Evolutionary conservation across 2,329 filamentous ascomycete species (phyloP).

Genomic region (Ophiostoma triangulosporum): DNA sequence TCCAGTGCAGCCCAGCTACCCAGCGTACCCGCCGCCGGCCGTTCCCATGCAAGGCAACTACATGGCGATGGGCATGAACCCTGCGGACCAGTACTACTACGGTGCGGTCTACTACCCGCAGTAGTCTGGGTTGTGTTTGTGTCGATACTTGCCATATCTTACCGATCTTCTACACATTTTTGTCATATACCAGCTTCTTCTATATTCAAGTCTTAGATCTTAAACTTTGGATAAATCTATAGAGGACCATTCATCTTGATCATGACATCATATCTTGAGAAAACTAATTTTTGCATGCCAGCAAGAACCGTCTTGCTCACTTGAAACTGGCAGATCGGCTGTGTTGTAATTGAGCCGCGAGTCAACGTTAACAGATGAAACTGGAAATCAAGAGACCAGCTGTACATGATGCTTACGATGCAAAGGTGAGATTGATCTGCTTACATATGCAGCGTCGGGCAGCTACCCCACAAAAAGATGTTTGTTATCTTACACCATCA

Average conservation of each 20-base stretch:
- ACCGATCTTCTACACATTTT: not conserved
- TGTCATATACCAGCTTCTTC: too few relatives aligned
- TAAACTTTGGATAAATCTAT: too few relatives aligned
- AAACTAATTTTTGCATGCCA: not conserved
- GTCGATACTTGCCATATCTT: not conserved
- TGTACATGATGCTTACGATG: too few relatives aligned
- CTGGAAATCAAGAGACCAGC: not conserved
- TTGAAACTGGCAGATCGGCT: too few relatives aligned
- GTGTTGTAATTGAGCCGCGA: too few relatives aligned
- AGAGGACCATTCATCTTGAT: too few relatives aligned
- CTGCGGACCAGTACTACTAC: slow-evolving; percentile 53
- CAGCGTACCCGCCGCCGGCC: slow-evolving; percentile 27
- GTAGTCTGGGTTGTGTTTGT: not conserved
- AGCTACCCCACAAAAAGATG: not conserved
- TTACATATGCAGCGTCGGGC: not conserved
- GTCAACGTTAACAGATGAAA: not conserved
- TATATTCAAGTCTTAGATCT: too few relatives aligned
- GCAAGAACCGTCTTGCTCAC: not conserved
- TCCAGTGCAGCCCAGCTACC: slow-evolving; percentile 45
- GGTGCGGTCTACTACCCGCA: slow-evolving; percentile 12
- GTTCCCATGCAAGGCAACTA: slow-evolving; percentile 30
- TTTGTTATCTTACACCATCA: slow-evolving; percentile 5
- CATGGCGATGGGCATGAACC: slow-evolving; percentile 28
- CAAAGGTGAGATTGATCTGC: too few relatives aligned
- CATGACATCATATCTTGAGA: too few relatives aligned